phyloP scores from a whole-genome alignment of 2,329 filamentous ascomycete genomes.

The Fusarium devonianum region DNA sequence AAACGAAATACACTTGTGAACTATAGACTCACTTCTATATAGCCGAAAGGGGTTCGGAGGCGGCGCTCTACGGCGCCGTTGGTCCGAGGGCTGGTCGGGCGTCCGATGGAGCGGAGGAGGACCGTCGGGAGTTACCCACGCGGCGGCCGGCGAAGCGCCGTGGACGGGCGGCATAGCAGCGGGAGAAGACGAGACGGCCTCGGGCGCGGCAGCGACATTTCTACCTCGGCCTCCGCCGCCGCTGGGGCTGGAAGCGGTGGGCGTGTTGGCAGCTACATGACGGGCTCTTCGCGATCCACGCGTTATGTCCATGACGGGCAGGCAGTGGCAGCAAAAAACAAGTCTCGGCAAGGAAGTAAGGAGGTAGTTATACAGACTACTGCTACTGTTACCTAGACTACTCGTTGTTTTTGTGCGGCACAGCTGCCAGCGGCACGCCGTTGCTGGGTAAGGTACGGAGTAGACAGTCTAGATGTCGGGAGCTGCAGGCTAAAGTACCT shows the following conservation, averaged over 20 bases:
- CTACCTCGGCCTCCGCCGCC: neutral
- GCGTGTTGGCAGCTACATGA: slow-evolving; percentile 28
- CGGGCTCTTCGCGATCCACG: slow-evolving; percentile 32
- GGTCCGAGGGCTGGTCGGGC: slow-evolving; percentile 39
- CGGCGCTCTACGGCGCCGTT: slow-evolving; percentile 38
- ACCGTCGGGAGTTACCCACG: slow-evolving; percentile 37
- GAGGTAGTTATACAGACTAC: too few species aligned
- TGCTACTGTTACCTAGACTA: too few species aligned
- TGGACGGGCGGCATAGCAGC: slow-evolving; percentile 21
- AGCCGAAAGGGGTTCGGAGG: slow-evolving; percentile 49
- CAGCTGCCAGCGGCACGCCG: neutral
- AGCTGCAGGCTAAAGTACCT: too few species aligned
- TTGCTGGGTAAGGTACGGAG: too few species aligned
- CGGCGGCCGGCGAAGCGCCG: slow-evolving; percentile 28
- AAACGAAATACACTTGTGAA: neutral
- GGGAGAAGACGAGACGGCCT: slow-evolving; percentile 19
- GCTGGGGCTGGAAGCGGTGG: slow-evolving; percentile 26
- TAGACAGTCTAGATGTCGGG: too few species aligned
- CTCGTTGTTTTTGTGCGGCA: too few species aligned
- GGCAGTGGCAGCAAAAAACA: neutral
- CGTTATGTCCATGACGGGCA: slow-evolving; percentile 27
- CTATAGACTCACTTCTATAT: slow-evolving; percentile 46
- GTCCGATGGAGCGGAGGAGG: slow-evolving; percentile 37
- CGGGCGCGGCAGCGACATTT: slow-evolving; percentile 14
- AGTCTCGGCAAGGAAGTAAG: slow-evolving; percentile 2